Conservation (phyloP, 2,329 filamentous ascomycete species). For the Eurotiales sp. region DNA sequence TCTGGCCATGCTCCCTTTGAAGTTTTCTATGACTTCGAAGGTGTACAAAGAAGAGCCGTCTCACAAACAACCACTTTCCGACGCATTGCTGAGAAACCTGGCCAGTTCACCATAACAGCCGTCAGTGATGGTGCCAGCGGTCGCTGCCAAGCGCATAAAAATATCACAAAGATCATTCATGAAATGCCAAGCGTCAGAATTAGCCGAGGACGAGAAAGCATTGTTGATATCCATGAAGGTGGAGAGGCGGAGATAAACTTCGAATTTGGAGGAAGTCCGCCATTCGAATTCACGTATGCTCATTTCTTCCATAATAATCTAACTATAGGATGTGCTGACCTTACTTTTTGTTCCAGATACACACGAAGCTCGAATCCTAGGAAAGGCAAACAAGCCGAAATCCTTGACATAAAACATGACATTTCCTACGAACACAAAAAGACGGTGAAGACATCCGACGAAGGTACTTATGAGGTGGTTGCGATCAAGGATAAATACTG, state of each 20-base stretch:
- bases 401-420: conserved; percentile 89
- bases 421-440: conserved; percentile 77
- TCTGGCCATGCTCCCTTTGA: conserved; percentile 90
- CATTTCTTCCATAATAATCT: neutral
- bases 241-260: conserved; percentile 91
- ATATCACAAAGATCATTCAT: conserved; percentile 80
- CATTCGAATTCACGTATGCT: conserved; percentile 83
- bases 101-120: conserved; percentile 80
- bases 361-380: conserved; percentile 82
- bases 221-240: conserved; percentile 94
- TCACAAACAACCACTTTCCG: conserved; percentile 73
- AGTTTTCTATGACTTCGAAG: conserved; percentile 86
- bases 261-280: conserved; percentile 90
- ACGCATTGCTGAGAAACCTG: conserved; percentile 86
- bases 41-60: conserved; percentile 71
- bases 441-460: conserved; percentile 78
- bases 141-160: conserved; percentile 75
- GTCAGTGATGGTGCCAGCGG: conserved; percentile 79
- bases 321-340: neutral
- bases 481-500: conserved; percentile 93
- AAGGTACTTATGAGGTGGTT: conserved; percentile 96
- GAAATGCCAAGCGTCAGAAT: conserved; percentile 88
- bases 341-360: conserved; percentile 51
- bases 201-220: conserved; percentile 73
- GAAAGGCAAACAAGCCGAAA: conserved; percentile 70